Evolutionary conservation across 148 eudicot genomes (phyloP).

Genomic region (Polygonum aviculare): DNA sequence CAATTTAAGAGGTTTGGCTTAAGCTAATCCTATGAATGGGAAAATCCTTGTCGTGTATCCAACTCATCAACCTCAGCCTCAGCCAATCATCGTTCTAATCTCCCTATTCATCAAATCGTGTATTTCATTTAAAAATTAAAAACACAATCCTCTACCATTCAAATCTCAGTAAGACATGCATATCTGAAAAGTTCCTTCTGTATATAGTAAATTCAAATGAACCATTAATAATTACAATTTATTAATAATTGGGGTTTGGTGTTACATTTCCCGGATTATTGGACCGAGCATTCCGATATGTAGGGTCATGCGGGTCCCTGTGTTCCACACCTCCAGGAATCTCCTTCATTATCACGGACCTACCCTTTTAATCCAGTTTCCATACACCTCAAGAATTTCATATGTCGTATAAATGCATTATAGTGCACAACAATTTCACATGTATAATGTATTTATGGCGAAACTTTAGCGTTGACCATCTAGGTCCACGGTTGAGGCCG

Average conservation of each 20-base stretch:
- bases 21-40: background rate
- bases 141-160: background rate
- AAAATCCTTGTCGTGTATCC: background rate
- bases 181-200: background rate
- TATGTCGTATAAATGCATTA: too few species aligned
- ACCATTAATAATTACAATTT: background rate
- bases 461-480: too few species aligned
- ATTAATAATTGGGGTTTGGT: too few species aligned
- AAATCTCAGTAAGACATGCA: background rate
- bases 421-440: too few species aligned
- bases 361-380: background rate
- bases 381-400: too few species aligned
- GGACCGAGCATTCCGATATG: background rate
- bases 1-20: background rate
- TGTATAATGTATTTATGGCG: too few species aligned
- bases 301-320: background rate
- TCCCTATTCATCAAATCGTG: background rate
- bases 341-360: background rate
- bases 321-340: background rate
- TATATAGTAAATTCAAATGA: background rate
- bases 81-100: conserved; percentile 6
- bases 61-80: background rate
- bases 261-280: background rate
- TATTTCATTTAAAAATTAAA: background rate
- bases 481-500: too few species aligned